Evolutionary conservation across 169 alveolate species (phyloP).

Genomic region (Eimeria maxima): DNA sequence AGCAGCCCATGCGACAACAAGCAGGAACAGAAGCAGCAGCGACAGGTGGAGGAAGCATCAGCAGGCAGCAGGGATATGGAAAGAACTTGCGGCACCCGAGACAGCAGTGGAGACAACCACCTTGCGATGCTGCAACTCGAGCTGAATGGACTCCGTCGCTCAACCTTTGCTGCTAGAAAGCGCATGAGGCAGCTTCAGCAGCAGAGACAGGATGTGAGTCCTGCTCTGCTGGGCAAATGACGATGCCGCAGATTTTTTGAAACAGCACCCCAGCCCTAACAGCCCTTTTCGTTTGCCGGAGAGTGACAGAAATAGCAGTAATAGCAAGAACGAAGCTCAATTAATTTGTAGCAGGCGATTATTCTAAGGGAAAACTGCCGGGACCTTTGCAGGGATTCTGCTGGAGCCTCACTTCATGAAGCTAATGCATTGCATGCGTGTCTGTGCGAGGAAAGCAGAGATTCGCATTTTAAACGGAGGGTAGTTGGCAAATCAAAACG

Average conservation of each 20-base stretch:
- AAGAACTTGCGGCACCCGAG: not conserved
- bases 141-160: slow-evolving; percentile 7
- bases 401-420: not conserved
- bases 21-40: not conserved
- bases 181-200: slow-evolving; percentile 48
- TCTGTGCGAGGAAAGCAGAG: not conserved
- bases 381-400: not conserved
- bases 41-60: not conserved
- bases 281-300: not conserved
- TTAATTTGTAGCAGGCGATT: not conserved
- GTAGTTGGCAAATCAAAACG: not conserved
- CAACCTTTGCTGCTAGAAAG: slow-evolving; percentile 12
- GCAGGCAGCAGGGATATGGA: not conserved
- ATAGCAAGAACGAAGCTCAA: not conserved
- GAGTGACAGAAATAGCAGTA: not conserved
- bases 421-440: not conserved
- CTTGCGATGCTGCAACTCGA: not conserved
- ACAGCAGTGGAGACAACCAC: not conserved
- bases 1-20: not conserved
- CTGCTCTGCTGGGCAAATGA: not conserved
- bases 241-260: not conserved
- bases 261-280: not conserved
- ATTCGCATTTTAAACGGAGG: not conserved
- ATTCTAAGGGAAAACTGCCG: not conserved
- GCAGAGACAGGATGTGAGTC: slow-evolving; percentile 38